A percentile compares a stretch with the other conserved stretches of the same genome.
Conservation (phyloP, 768 basidiomycete species). For the Lepiota venenata region DNA sequence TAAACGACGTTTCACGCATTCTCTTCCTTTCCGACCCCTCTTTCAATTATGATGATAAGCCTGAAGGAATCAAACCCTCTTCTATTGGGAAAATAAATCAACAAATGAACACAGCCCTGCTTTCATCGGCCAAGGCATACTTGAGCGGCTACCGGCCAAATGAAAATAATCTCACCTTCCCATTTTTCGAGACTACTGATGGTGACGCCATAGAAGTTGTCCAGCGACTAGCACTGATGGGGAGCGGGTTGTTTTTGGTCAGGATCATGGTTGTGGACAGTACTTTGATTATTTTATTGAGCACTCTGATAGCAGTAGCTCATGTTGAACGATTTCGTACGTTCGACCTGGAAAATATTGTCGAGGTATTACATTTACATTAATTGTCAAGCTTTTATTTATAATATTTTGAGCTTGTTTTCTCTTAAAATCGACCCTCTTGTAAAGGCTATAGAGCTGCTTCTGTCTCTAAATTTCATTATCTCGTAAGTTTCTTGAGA, state of each 20-base stretch:
- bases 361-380: background rate
- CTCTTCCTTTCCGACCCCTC: conserved; percentile 1
- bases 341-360: background rate
- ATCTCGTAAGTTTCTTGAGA: too few relatives aligned
- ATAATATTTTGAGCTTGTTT: too few relatives aligned
- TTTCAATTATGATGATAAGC: background rate
- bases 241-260: background rate
- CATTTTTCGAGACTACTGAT: background rate
- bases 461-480: too few relatives aligned
- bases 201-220: background rate
- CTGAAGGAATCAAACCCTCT: background rate
- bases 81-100: background rate
- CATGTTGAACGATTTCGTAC: background rate
- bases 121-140: background rate
- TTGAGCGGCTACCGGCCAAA: background rate
- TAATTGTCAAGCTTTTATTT: too few relatives aligned
- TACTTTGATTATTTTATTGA: background rate
- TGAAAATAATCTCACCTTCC: background rate
- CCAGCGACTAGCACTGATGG: background rate
- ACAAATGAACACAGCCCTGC: background rate
- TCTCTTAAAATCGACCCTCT: too few relatives aligned
- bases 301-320: background rate
- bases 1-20: background rate
- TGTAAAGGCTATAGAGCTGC: too few relatives aligned
- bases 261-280: background rate